phyloP scores from a whole-genome alignment of 805 yeast species.

The Candida andamanensis region DNA sequence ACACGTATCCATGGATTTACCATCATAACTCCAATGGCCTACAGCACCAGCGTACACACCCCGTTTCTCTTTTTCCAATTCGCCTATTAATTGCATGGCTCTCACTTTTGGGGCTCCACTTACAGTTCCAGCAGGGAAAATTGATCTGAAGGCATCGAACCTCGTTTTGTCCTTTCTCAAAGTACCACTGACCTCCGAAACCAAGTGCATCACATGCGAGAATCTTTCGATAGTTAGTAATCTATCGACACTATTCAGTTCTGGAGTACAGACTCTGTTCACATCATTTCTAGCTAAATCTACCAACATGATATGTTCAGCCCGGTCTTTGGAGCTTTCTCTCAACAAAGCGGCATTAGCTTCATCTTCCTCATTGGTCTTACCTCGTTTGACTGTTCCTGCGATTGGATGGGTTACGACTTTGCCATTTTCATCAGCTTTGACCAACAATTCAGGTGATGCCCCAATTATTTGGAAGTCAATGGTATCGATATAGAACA shows the following conservation, averaged over 20 bases:
- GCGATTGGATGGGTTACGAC: slow-evolving; percentile 97
- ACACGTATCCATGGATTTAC: slow-evolving; percentile 94
- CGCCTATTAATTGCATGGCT: slow-evolving; percentile 93
- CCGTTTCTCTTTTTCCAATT: slow-evolving; percentile 84
- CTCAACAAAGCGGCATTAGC: slow-evolving; percentile 67
- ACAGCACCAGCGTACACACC: slow-evolving; percentile 99
- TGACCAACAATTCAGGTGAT: slow-evolving; percentile 89
- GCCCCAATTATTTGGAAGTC: slow-evolving; percentile 97
- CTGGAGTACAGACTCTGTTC: slow-evolving; percentile 89
- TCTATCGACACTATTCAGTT: slow-evolving; percentile 79
- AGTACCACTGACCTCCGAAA: slow-evolving; percentile 90
- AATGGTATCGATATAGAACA: slow-evolving; percentile 86
- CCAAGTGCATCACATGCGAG: slow-evolving; percentile 95
- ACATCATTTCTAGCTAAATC: slow-evolving; percentile 96
- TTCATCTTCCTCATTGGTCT: slow-evolving; percentile 89
- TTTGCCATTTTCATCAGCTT: slow-evolving; percentile 65
- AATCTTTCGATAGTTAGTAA: slow-evolving; percentile 87
- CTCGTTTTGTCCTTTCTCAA: slow-evolving; percentile 78
- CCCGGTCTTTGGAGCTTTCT: slow-evolving; percentile 82
- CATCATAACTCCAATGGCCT: slow-evolving; percentile 96
- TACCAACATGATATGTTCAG: slow-evolving; percentile 98
- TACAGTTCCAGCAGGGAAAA: slow-evolving; percentile 99
- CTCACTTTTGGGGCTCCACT: slow-evolving; percentile 97
- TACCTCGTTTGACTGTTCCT: slow-evolving; percentile 90
- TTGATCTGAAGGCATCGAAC: slow-evolving; percentile 95